phyloP scores from a whole-genome alignment of 371 early-diverging fungal genomes.

The Scutellospora calospora region DNA sequence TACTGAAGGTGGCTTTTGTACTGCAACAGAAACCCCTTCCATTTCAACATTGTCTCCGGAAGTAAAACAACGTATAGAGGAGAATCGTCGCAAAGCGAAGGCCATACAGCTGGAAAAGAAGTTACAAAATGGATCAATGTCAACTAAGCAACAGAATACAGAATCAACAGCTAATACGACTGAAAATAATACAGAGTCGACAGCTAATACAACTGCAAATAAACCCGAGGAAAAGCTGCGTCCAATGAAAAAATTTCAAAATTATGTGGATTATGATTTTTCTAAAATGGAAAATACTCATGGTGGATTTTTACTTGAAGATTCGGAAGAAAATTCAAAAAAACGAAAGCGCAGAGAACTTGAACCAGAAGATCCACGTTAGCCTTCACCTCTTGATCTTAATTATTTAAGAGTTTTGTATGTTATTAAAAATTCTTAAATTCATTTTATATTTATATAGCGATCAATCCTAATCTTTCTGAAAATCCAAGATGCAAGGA shows the following conservation, averaged over 20 bases:
- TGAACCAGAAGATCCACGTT: slow-evolving; percentile 42
- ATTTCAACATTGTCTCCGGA: not conserved
- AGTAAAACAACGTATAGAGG: slow-evolving; percentile 21
- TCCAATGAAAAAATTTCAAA: slow-evolving; percentile 37
- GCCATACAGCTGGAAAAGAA: not conserved
- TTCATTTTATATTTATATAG: slow-evolving; percentile 6
- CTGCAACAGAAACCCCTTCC: too few species aligned
- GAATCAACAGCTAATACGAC: not conserved
- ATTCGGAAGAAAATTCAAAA: slow-evolving; percentile 51
- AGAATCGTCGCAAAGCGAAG: slow-evolving; percentile 24
- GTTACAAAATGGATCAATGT: not conserved
- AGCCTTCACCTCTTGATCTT: not conserved
- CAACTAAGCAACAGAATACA: not conserved
- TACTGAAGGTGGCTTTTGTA: too few species aligned
- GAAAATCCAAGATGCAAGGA: slow-evolving; percentile 45
- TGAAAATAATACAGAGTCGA: not conserved
- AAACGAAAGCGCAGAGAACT: slow-evolving; percentile 41
- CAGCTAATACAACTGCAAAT: not conserved
- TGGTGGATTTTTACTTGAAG: slow-evolving; percentile 85
- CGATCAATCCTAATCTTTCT: slow-evolving; percentile 13
- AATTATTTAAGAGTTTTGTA: not conserved
- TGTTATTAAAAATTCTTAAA: not conserved
- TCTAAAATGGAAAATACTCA: slow-evolving; percentile 79
- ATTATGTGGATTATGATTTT: slow-evolving; percentile 82
- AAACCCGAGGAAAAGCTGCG: not conserved